phyloP scores from a whole-genome alignment of 768 basidiomycete genomes.

The Lentinula boryana region DNA sequence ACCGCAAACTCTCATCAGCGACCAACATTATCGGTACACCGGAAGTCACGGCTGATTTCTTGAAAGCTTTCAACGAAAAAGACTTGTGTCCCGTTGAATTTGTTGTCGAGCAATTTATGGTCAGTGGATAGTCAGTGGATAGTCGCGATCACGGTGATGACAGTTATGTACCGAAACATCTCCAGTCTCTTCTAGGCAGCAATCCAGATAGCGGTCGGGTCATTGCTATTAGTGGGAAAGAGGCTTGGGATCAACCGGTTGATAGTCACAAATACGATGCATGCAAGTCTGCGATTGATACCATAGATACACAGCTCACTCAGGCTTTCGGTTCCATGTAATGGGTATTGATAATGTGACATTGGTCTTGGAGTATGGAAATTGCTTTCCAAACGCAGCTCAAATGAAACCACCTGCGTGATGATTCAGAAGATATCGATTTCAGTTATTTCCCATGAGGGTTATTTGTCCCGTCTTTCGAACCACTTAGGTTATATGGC shows the following conservation, averaged over 20 bases:
- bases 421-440: no score
- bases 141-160: background rate
- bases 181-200: background rate
- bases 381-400: no score
- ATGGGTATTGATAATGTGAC: background rate
- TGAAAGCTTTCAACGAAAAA: background rate
- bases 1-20: background rate
- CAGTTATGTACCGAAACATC: background rate
- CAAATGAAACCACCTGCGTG: no score
- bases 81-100: background rate
- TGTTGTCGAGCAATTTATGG: background rate
- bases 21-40: background rate
- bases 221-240: background rate
- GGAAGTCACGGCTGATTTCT: background rate
- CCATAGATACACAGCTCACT: background rate
- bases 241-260: background rate
- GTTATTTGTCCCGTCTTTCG: no score
- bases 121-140: background rate
- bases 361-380: no score
- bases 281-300: background rate
- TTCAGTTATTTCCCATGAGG: no score
- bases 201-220: background rate
- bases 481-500: no score
- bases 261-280: background rate
- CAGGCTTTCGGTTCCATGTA: background rate